Evolutionary conservation across 139 green algal species (phyloP).

Genomic region (Coccomyxa sp.): DNA sequence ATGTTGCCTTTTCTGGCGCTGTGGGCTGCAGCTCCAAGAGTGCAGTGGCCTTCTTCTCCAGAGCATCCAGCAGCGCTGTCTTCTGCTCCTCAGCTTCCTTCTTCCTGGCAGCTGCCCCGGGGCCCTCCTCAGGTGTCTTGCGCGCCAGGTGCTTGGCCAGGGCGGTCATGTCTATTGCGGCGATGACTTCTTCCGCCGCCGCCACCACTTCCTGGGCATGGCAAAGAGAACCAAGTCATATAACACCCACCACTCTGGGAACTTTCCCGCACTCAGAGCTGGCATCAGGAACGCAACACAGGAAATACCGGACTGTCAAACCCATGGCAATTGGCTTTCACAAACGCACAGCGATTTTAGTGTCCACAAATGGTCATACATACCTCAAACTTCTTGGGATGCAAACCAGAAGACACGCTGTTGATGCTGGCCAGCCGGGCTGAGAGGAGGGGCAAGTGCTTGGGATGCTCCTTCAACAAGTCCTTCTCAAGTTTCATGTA

Average conservation of each 20-base stretch:
- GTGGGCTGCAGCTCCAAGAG: slow-evolving; percentile 37
- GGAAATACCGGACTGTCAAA: not conserved
- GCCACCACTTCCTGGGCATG: not conserved
- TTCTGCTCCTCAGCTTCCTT: slow-evolving; percentile 54
- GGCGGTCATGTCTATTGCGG: slow-evolving; percentile 47
- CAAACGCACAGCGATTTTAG: not conserved
- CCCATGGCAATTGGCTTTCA: not conserved
- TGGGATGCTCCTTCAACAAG: slow-evolving; percentile 38
- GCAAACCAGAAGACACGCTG: not conserved
- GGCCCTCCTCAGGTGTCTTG: slow-evolving; percentile 52
- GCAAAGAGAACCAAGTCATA: not conserved
- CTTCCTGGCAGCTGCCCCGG: slow-evolving; percentile 28
- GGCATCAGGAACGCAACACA: not conserved
- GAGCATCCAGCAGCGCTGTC: slow-evolving; percentile 60
- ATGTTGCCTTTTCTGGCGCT: not conserved
- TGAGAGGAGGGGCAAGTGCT: slow-evolving; percentile 63
- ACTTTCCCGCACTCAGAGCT: not conserved
- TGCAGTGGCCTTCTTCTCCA: slow-evolving; percentile 41
- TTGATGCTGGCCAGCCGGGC: not conserved
- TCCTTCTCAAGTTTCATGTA: slow-evolving; percentile 28
- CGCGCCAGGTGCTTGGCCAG: slow-evolving; percentile 49
- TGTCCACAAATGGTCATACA: not conserved
- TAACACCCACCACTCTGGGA: not conserved
- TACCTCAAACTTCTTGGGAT: not conserved
- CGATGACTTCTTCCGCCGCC: slow-evolving; percentile 13